Conservation (phyloP, 139 green algal genomes). For the Auxenochlorella pyrenoidosa region DNA sequence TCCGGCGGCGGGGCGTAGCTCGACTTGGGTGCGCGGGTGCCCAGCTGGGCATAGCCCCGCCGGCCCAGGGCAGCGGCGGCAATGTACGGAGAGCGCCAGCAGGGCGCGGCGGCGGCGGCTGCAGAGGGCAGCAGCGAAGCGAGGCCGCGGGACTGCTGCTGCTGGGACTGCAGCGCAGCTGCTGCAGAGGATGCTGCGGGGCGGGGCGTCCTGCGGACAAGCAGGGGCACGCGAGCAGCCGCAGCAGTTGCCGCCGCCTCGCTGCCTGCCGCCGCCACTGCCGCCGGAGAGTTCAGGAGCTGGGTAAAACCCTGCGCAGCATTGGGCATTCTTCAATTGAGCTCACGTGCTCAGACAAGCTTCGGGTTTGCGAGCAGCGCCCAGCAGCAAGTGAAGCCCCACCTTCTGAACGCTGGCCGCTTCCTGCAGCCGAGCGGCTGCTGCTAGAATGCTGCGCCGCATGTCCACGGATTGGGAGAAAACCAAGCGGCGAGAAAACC, state of each 20-base stretch:
- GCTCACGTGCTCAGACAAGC: background rate
- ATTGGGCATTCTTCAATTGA: too few species aligned
- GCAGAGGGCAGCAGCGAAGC: background rate
- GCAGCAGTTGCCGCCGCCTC: background rate
- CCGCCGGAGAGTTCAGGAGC: background rate
- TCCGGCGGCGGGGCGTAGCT: constrained; percentile 5
- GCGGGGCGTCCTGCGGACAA: background rate
- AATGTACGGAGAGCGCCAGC: background rate
- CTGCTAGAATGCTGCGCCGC: background rate
- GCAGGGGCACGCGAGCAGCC: background rate
- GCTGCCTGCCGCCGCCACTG: background rate
- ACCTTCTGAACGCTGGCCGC: background rate
- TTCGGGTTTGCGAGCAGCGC: background rate
- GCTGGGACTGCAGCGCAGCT: background rate
- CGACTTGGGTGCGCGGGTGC: background rate
- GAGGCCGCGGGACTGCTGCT: background rate
- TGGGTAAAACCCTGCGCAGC: background rate
- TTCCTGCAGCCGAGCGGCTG: background rate
- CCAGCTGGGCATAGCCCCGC: background rate
- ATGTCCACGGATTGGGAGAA: background rate
- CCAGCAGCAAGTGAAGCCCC: background rate
- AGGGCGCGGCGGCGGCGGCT: background rate
- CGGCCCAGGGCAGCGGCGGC: background rate
- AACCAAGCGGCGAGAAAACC: too few species aligned
- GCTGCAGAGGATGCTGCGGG: background rate